These are phyloP conservation scores for Colletotrichum tropicale DNA, from an alignment of 2,329 filamentous ascomycete species.

Conservation along the genomic window DNA sequence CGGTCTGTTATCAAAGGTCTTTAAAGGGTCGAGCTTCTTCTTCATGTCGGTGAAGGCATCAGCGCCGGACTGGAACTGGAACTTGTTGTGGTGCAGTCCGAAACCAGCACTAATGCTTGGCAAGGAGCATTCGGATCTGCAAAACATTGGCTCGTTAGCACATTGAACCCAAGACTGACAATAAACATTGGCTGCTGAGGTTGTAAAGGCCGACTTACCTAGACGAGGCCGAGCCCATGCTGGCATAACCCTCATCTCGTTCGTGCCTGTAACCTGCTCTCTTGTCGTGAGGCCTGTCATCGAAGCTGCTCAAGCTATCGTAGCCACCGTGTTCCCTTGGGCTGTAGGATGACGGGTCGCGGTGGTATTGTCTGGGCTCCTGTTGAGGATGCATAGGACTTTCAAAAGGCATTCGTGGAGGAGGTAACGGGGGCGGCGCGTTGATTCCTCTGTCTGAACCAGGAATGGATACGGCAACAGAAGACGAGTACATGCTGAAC, in stretches of 20 bases:
- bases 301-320: constrained; percentile 42
- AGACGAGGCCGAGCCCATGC: constrained; percentile 39
- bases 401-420: constrained; percentile 42
- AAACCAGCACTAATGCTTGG: constrained; percentile 42
- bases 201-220: constrained; percentile 4
- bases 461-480: constrained; percentile 46
- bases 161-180: background rate
- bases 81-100: constrained; percentile 55
- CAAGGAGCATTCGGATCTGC: constrained; percentile 46
- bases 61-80: constrained; percentile 50
- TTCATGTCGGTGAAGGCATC: constrained; percentile 57
- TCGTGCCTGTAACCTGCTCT: constrained; percentile 29
- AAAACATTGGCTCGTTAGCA: background rate
- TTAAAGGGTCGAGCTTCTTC: constrained; percentile 58
- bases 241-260: constrained; percentile 49
- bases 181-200: background rate
- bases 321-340: constrained; percentile 29
- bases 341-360: constrained; percentile 25
- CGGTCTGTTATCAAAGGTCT: constrained; percentile 47
- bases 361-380: constrained; percentile 34
- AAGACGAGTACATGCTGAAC: constrained; percentile 33
- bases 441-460: constrained; percentile 32
- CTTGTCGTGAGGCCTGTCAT: constrained; percentile 37
- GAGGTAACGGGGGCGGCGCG: constrained; percentile 51
- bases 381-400: constrained; percentile 18